Evolutionary conservation across 768 basidiomycete species (phyloP), one percentile per base, ranked within the genome.

Genomic region (Rossbeevera mucosa): DNA sequence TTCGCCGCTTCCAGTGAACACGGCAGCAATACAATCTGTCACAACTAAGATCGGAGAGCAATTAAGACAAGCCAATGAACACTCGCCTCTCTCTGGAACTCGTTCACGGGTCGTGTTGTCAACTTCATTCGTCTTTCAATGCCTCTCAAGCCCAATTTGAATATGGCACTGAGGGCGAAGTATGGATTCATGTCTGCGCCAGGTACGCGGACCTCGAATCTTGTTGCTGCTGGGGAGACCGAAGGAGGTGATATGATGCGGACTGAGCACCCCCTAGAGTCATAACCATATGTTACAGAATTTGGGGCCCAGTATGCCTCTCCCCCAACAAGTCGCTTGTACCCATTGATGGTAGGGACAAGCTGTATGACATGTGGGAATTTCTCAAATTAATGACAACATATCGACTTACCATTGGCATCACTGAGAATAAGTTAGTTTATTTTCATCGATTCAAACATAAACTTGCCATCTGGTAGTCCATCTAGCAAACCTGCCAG

Each of bases 111-210:
- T 2, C 86, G 83, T 22, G 77, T 80, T 0, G 82, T 77, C 40
- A 98, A 69, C 12, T 74, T 56, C 54, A 88, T 67, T 67, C 87
- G 80, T 71, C 85, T 86, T 69, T 83, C 79, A 51, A 99, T 92
- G 2, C 96, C 96, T 52, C 92, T 79, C 24, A 96, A 64, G 8
- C 96, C 96, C 25, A 95, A 74, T 18, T 82, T 76, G 67, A 97
- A 92, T 55, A 97, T 87, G 3, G 95, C 86, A 45, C 88, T 85
- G 41, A 98, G 72, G 0, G 93, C 83, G 57, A 88, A 91, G 71
- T 94, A 90, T 1, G 93, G 90, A 71, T 94, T 94, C 81, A 97
- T 91, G 64, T 99, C 96, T 33, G 96, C 96, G 22, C 96, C 96
- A 1, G 96, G 94, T 16, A 98, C 82, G 49, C 96, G 86, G 13